Conservation (phyloP, 768 basidiomycete species). For the Amanita jacksonii region DNA sequence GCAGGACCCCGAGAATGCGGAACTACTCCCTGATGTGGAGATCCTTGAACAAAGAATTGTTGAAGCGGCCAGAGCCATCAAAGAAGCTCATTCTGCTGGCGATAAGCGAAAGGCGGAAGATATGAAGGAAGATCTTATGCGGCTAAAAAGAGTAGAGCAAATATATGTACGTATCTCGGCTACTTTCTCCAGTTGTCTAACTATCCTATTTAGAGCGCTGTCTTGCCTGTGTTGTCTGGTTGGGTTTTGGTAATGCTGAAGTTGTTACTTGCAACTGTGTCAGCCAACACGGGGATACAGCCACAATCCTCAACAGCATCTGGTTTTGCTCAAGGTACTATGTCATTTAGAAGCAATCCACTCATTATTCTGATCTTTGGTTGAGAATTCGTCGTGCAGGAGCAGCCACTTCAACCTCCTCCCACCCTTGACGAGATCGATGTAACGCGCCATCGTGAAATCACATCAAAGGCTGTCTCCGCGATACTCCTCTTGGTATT, state of each 20-base stretch:
- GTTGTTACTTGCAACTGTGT: conserved; percentile 85
- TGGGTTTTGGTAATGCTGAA: conserved; percentile 94
- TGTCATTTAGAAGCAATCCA: conserved; percentile 34
- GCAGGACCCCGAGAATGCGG: conserved; percentile 51
- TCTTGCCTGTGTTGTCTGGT: conserved; percentile 75
- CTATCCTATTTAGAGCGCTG: conserved; percentile 47
- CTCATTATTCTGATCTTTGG: conserved; percentile 26
- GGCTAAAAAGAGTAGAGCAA: conserved; percentile 82
- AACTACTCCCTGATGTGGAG: conserved; percentile 65
- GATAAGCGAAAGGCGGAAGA: conserved; percentile 59
- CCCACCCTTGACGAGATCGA: conserved; percentile 88
- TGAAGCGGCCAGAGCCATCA: conserved; percentile 47
- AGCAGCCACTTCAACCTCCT: conserved; percentile 53
- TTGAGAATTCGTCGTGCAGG: conserved; percentile 34
- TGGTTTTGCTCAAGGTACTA: conserved; percentile 56
- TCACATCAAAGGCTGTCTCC: conserved; percentile 94
- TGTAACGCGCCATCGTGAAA: conserved; percentile 90
- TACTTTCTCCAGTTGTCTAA: neutral
- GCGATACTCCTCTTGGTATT: conserved; percentile 83
- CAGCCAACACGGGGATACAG: conserved; percentile 60
- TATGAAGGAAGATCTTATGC: conserved; percentile 71
- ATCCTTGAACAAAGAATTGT: conserved; percentile 63
- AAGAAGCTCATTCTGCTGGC: conserved; percentile 35
- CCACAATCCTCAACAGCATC: conserved; percentile 62
- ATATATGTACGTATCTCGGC: conserved; percentile 67